Evolutionary conservation across 805 yeast species (phyloP).

Genomic region (Torulaspora maleeae): DNA sequence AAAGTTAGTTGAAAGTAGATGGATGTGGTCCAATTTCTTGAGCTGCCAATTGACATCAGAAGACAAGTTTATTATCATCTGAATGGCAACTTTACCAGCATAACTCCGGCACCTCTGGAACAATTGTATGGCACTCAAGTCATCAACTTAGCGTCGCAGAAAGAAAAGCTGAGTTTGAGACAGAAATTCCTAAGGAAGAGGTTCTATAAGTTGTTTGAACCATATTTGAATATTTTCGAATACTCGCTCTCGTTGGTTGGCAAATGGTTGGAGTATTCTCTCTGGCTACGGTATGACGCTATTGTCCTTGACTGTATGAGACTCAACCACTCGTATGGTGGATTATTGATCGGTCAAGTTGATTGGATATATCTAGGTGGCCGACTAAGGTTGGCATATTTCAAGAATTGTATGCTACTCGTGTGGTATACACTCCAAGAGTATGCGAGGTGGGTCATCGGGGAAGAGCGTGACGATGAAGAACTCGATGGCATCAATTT

Average conservation of each 20-base stretch:
- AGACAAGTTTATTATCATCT: conserved; percentile 26
- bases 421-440: conserved; percentile 29
- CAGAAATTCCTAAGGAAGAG: conserved; percentile 7
- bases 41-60: conserved; percentile 27
- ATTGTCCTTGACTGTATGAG: conserved; percentile 30
- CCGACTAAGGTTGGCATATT: conserved; percentile 20
- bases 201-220: conserved; percentile 16
- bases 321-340: conserved; percentile 25
- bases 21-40: conserved; percentile 19
- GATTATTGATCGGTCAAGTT: conserved; percentile 19
- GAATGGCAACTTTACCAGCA: conserved; percentile 15
- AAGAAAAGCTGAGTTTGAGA: not conserved
- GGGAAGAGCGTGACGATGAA: conserved; percentile 9
- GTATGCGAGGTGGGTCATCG: conserved; percentile 22
- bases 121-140: conserved; percentile 6
- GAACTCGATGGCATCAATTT: conserved; percentile 6
- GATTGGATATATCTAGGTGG: conserved; percentile 26
- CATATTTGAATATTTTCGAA: conserved; percentile 26
- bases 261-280: conserved; percentile 25
- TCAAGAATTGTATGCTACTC: conserved; percentile 26
- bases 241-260: conserved; percentile 21
- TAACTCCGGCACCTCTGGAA: conserved; percentile 8
- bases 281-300: conserved; percentile 31
- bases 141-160: conserved; percentile 4
- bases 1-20: conserved; percentile 2